phyloP scores from a whole-genome alignment of 2,329 filamentous ascomycete genomes.

The Penicillium occitanis region DNA sequence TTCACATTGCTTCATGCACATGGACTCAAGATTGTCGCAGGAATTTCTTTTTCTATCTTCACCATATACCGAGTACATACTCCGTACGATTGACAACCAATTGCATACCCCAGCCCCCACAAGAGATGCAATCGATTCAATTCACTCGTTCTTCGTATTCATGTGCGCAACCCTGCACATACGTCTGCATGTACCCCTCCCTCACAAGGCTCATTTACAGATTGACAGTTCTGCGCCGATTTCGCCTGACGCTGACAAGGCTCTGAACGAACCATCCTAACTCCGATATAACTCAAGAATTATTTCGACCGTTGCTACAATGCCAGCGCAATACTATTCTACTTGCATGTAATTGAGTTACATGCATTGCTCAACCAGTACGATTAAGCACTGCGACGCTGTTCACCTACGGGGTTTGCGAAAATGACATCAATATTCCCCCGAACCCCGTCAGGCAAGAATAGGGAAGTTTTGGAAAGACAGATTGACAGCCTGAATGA shows the following conservation, averaged over 20 bases:
- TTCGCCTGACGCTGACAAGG: not conserved
- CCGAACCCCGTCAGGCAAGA: constrained; percentile 18
- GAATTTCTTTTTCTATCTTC: not conserved
- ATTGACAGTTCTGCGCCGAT: not conserved
- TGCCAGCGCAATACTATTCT: not conserved
- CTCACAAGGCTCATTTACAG: not conserved
- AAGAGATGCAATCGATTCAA: not conserved
- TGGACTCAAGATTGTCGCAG: not conserved
- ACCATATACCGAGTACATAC: not conserved
- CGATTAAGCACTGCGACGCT: not conserved
- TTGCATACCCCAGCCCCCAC: constrained; percentile 2
- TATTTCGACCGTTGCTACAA: not conserved
- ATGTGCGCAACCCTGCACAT: not conserved
- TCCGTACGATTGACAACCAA: not conserved
- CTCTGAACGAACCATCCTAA: not conserved
- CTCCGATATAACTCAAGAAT: not conserved
- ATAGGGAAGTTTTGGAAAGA: constrained; percentile 12
- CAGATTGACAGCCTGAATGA: constrained; percentile 19
- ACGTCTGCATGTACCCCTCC: not conserved
- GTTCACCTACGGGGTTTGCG: not conserved
- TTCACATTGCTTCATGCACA: not conserved
- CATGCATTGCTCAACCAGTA: not conserved
- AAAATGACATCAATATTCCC: constrained; percentile 4
- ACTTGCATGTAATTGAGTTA: not conserved
- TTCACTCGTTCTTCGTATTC: not conserved